These are phyloP conservation scores for Gardenia jasminoides DNA, from an alignment of 257 asterid genomes.

Conservation along the genomic window DNA sequence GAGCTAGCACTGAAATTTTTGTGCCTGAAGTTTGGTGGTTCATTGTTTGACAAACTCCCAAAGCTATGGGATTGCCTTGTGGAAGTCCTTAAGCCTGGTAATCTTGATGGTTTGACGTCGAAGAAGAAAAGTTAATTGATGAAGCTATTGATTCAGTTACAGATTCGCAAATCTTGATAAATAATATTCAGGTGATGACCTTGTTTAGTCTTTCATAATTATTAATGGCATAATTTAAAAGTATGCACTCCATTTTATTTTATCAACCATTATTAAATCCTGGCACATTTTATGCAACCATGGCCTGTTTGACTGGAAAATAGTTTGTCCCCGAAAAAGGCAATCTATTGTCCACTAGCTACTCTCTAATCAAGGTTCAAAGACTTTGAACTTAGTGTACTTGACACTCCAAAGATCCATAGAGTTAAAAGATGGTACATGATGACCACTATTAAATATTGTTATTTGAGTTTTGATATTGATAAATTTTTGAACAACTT, in stretches of 20 bases:
- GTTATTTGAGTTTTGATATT: background rate
- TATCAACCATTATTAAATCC: background rate
- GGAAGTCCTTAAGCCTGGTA: conserved; percentile 86
- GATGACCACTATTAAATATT: background rate
- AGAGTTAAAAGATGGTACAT: background rate
- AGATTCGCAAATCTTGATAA: conserved; percentile 84
- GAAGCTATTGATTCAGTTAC: conserved; percentile 58
- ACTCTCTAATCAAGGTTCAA: background rate
- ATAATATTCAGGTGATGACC: conserved; percentile 81
- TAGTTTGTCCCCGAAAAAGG: background rate
- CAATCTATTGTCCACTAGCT: background rate
- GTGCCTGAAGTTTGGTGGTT: conserved; percentile 79
- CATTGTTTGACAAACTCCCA: conserved; percentile 80
- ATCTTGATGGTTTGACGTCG: conserved; percentile 49
- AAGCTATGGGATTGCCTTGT: conserved; percentile 96
- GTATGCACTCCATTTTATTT: background rate
- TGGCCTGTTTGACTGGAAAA: background rate
- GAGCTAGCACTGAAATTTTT: conserved; percentile 87
- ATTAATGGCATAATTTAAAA: background rate
- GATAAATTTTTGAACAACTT: background rate
- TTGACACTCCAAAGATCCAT: background rate
- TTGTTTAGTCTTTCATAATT: background rate
- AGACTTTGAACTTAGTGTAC: background rate
- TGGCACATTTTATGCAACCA: background rate
- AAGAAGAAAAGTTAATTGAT: conserved; percentile 64